Conservation (phyloP, 2,329 filamentous ascomycete genomes). For the Ciborinia camelliae region DNA sequence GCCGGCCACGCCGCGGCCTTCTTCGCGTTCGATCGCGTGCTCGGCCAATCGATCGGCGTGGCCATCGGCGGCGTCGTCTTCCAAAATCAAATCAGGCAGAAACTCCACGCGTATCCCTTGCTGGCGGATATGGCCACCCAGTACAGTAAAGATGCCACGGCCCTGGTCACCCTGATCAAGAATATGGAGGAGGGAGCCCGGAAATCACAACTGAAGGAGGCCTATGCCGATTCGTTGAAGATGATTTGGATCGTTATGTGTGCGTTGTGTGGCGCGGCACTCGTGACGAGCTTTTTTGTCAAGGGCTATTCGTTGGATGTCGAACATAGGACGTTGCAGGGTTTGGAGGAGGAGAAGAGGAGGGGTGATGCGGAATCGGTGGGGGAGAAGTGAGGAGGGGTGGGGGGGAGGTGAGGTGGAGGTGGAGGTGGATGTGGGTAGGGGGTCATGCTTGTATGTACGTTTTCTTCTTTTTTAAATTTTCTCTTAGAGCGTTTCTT, state of each 20-base stretch:
- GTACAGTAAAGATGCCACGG: slow-evolving; percentile 36
- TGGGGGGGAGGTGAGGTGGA: no score
- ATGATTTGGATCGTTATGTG: slow-evolving; percentile 56
- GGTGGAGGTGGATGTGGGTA: no score
- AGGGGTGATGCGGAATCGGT: slow-evolving; percentile 18
- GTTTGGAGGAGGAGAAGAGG: slow-evolving; percentile 42
- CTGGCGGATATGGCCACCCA: slow-evolving; percentile 29
- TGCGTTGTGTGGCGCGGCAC: slow-evolving; percentile 48
- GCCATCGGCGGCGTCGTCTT: slow-evolving; percentile 67
- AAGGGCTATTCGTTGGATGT: slow-evolving; percentile 48
- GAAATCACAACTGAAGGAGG: slow-evolving; percentile 47
- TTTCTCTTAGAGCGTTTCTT: no score
- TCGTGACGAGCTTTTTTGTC: slow-evolving; percentile 49
- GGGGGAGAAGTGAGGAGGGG: background rate
- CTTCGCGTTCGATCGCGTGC: slow-evolving; percentile 63
- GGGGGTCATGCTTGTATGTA: no score
- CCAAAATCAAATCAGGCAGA: slow-evolving; percentile 52
- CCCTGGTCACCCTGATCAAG: slow-evolving; percentile 32
- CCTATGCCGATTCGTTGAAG: slow-evolving; percentile 52
- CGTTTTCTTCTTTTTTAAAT: no score
- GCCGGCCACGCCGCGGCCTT: slow-evolving; percentile 60
- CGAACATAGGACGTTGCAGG: slow-evolving; percentile 47
- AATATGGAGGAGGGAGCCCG: slow-evolving; percentile 35
- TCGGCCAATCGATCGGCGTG: slow-evolving; percentile 64
- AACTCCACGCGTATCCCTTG: slow-evolving; percentile 28